A percentile compares a stretch with the other conserved stretches of the same genome.
Evolutionary conservation across 371 early-diverging fungal species (phyloP).

Genomic region (Rhizopus stolonifer): DNA sequence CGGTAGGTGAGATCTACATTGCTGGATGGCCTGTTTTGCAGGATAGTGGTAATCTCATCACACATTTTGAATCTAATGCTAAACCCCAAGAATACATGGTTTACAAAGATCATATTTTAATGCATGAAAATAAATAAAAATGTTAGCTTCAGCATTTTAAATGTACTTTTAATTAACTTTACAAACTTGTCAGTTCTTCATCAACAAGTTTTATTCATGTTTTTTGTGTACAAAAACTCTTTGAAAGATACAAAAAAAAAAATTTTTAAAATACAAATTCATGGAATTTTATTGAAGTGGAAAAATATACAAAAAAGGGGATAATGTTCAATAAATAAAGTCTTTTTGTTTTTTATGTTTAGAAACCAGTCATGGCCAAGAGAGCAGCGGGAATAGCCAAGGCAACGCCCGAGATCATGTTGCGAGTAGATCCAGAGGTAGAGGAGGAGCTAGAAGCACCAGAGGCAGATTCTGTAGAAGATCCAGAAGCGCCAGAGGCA

Average conservation of each 20-base stretch:
- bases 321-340: background rate
- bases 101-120: conserved; percentile 22
- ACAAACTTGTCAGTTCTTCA: too few species aligned
- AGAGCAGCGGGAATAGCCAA: conserved; percentile 23
- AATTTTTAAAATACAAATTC: background rate
- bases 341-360: background rate
- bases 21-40: conserved; percentile 45
- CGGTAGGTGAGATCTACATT: conserved; percentile 27
- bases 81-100: conserved; percentile 29
- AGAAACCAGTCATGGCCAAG: conserved; percentile 27
- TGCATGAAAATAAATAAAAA: conserved; percentile 9
- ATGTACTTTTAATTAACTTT: too few species aligned
- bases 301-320: background rate
- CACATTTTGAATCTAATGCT: background rate
- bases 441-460: conserved; percentile 2
- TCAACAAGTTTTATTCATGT: too few species aligned
- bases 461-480: conserved; percentile 1
- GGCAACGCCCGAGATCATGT: conserved; percentile 15
- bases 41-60: conserved; percentile 31
- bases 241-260: background rate
- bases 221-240: background rate
- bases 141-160: too few species aligned
- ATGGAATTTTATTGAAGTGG: background rate
- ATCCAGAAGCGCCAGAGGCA: background rate
- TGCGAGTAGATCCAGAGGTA: conserved; percentile 11